A percentile compares a stretch with the other conserved stretches of the same genome.
phyloP scores from a whole-genome alignment of 805 yeast species.

The Starmerella riodocensis region DNA sequence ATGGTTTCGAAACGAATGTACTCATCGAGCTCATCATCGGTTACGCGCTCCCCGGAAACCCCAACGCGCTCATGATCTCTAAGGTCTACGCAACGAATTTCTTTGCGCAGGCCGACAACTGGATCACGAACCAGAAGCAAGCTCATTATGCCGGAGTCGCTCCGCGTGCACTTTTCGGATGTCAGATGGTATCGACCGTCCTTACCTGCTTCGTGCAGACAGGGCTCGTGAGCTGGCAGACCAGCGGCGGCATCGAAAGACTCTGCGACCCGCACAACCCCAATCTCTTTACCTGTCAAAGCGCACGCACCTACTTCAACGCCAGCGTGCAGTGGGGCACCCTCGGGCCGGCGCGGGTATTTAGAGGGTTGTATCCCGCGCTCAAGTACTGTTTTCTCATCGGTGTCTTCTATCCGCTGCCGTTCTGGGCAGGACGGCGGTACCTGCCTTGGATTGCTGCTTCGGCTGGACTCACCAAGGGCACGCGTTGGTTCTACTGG shows the following conservation, averaged over 20 bases:
- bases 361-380: conserved; percentile 42
- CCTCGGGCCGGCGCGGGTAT: conserved; percentile 43
- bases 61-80: conserved; percentile 39
- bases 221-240: conserved; percentile 17
- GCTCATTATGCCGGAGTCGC: conserved; percentile 36
- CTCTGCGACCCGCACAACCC: conserved; percentile 30
- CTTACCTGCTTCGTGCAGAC: conserved; percentile 14
- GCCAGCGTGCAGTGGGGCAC: conserved; percentile 46
- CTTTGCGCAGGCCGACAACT: conserved; percentile 51
- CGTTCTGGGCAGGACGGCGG: conserved; percentile 10
- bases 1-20: conserved; percentile 39
- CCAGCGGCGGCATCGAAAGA: conserved; percentile 13
- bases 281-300: conserved; percentile 32
- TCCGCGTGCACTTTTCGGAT: conserved; percentile 17
- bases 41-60: conserved; percentile 44
- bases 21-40: conserved; percentile 48
- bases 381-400: conserved; percentile 50
- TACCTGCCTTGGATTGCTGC: conserved; percentile 7
- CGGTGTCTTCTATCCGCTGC: conserved; percentile 29
- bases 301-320: conserved; percentile 33
- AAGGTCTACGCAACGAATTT: conserved; percentile 44
- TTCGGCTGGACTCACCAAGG: conserved; percentile 23
- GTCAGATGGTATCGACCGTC: conserved; percentile 13
- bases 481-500: conserved; percentile 27
- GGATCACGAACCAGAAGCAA: conserved; percentile 42